Evolutionary conservation across 2,329 filamentous ascomycete species (phyloP).

Genomic region (Aspergillus sp.): DNA sequence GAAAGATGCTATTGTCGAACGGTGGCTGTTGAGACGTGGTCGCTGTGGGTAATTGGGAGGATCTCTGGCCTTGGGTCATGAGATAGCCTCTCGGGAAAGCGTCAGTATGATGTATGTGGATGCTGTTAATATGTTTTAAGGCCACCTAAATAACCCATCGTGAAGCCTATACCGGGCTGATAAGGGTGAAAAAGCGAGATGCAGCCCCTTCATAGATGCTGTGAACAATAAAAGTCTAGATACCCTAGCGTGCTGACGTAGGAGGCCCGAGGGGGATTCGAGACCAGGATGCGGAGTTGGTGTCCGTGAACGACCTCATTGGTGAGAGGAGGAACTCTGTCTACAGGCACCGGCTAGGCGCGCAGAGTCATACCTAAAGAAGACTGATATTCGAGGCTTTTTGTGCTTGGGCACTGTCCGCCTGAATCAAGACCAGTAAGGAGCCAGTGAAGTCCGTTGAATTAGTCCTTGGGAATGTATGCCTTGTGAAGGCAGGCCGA

Average conservation of each 20-base stretch:
- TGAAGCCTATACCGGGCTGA: neutral
- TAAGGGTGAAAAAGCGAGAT: neutral
- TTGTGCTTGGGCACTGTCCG: neutral
- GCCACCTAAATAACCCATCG: neutral
- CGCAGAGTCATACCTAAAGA: neutral
- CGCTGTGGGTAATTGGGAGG: neutral
- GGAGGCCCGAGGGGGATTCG: conserved; percentile 4
- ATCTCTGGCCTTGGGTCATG: neutral
- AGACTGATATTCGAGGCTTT: neutral
- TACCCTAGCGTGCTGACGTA: conserved; percentile 2
- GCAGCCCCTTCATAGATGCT: neutral
- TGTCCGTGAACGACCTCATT: neutral
- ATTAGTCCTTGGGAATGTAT: neutral
- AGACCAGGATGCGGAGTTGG: neutral
- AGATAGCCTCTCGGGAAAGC: neutral
- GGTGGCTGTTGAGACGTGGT: neutral
- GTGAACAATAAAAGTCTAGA: neutral
- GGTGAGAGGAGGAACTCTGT: neutral
- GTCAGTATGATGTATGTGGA: conserved; percentile 14
- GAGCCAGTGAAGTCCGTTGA: neutral
- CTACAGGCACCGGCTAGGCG: neutral
- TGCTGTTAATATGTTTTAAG: neutral
- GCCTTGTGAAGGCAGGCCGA: neutral
- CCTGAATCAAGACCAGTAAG: neutral
- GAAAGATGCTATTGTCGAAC: neutral